Evolutionary conservation across 441 rosid species (phyloP), one percentile per base, ranked within the genome.

Genomic region (Croton laevigatus): DNA sequence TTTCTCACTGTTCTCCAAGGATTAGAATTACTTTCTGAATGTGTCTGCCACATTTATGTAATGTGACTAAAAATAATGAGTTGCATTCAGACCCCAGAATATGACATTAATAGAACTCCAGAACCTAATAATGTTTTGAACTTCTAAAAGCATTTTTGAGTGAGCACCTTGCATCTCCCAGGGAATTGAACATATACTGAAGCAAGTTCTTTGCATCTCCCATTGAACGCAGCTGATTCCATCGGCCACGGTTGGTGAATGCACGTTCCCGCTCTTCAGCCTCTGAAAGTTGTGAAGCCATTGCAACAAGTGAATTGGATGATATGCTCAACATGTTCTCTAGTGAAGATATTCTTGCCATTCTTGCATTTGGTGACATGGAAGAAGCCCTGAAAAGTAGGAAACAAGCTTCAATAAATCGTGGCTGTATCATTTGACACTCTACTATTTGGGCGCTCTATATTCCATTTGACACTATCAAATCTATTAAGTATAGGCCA

Each of bases 281-380:
- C 83, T 95, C 99, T 22, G 98, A 95, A 70, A 95, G 97, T 81
- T 95, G 98, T 75, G 98, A 91, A 65, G 99, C 99, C 99, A 95
- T 95, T 52, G 99, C 88, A 40, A 95, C 95, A 16, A 93, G 90
- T 52, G 97, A 96, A 76, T 88, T 87, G 40, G 98, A 96, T 74
- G 99, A 87, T 78, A 93, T 91, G 81, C 87, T 83, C 8, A 91
- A 82, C 99, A 96, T 96, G 82, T 79, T 87, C 83, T 96, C 98
- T 4, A 96, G 94, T 57, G 97, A 90, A 68, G 97, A 83, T 78
- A 89, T 90, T 73, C 97, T 77, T 27, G 97, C 87, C 90, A 82
- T 76, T 77, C 97, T 89, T 62, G 99, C 98, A 84, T 80, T 87
- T 73, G 97, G 91, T 71, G 98, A 89, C 91, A 93, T 85, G 14